Conservation (phyloP, 495 filamentous ascomycete species). For the Cercophora newfieldiana region DNA sequence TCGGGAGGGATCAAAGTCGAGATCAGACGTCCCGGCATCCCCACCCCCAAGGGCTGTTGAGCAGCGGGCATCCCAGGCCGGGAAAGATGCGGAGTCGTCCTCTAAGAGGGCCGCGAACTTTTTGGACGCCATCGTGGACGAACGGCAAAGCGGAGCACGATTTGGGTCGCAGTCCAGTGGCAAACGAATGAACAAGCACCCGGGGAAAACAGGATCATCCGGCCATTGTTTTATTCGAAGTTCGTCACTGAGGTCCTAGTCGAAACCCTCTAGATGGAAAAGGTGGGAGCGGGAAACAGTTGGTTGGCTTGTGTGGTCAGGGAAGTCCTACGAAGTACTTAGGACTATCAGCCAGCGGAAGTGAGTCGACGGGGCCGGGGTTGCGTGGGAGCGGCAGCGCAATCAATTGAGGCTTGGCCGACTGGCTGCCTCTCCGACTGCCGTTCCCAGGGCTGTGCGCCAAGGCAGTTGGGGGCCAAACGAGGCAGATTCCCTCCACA, state of each 20-base stretch:
- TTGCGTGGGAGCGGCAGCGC: not conserved
- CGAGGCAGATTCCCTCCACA: not conserved
- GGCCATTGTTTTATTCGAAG: constrained; percentile 40
- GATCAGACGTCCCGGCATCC: constrained; percentile 8
- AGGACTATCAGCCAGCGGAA: not conserved
- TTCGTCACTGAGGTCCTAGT: constrained; percentile 10
- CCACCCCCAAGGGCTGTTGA: constrained; percentile 21
- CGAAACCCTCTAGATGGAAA: constrained; percentile 16
- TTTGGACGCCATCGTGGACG: constrained; percentile 32
- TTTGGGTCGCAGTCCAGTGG: not conserved
- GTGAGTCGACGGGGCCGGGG: not conserved
- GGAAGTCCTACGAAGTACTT: not conserved
- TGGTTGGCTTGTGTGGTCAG: not conserved
- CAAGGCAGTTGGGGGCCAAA: not conserved
- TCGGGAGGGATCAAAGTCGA: constrained; percentile 4
- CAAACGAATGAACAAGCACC: constrained; percentile 20
- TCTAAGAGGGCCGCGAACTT: constrained; percentile 35
- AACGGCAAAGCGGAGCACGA: constrained; percentile 8
- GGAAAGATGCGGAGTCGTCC: constrained; percentile 27
- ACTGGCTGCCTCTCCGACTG: constrained; percentile 2
- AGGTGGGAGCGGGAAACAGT: not conserved
- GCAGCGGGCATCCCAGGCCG: constrained; percentile 14
- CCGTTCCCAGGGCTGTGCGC: not conserved
- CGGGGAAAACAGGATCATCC: constrained; percentile 27
- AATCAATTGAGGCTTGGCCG: not conserved